These are phyloP conservation scores for Pichia nakasei DNA, from an alignment of 805 yeast species.

Conservation along the genomic window DNA sequence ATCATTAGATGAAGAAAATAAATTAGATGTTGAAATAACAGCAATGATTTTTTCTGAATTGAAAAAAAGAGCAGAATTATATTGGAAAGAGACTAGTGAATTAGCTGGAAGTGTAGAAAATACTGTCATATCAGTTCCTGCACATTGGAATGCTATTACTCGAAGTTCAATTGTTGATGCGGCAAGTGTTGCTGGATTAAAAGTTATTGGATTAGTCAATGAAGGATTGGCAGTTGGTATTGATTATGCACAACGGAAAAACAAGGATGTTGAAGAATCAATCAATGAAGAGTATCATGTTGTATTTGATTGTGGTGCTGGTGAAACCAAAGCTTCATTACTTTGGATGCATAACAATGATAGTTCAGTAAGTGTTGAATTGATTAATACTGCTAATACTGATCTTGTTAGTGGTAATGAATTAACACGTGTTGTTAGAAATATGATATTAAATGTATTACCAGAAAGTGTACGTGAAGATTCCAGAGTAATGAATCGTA, in stretches of 20 bases:
- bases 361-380: constrained; percentile 37
- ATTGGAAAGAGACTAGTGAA: constrained; percentile 48
- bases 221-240: constrained; percentile 91
- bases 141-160: constrained; percentile 53
- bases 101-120: constrained; percentile 43
- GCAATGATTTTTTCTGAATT: constrained; percentile 77
- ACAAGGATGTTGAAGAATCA: constrained; percentile 26
- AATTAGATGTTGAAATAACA: constrained; percentile 62
- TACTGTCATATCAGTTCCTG: constrained; percentile 71
- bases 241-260: constrained; percentile 55
- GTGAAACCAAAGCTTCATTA: constrained; percentile 82
- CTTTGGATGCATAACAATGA: constrained; percentile 44
- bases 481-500: constrained; percentile 53
- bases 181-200: constrained; percentile 58
- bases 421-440: constrained; percentile 59
- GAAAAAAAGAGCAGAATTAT: constrained; percentile 51
- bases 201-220: constrained; percentile 62
- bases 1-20: constrained; percentile 46
- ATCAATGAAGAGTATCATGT: constrained; percentile 48
- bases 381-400: constrained; percentile 67
- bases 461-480: constrained; percentile 29
- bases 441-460: constrained; percentile 38
- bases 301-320: constrained; percentile 89
- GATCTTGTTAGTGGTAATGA: constrained; percentile 65
- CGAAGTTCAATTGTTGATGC: constrained; percentile 67